Percentiles rank a stretch among this genome's conserved stretches.
phyloP scores from a whole-genome alignment of 2,329 filamentous ascomycete genomes.

The Aspergillus chevalieri region DNA sequence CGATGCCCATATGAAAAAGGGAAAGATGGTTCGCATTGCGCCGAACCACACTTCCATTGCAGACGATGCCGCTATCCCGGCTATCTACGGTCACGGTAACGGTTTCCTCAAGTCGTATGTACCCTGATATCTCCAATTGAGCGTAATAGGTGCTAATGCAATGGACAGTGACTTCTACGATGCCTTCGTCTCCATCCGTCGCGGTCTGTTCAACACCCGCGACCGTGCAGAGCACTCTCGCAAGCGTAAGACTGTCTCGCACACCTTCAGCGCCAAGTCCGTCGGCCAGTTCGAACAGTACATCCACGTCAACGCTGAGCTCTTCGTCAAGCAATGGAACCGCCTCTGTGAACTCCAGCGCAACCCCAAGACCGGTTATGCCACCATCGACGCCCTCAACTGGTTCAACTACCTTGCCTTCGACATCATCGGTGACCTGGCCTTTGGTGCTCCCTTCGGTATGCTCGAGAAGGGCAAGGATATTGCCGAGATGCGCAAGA shows the following conservation, averaged over 20 bases:
- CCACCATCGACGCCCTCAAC: conserved; percentile 64
- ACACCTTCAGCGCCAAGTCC: conserved; percentile 79
- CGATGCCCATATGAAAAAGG: conserved; percentile 65
- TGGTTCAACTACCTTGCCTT: conserved; percentile 72
- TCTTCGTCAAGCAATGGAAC: conserved; percentile 69
- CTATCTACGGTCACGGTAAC: conserved; percentile 74
- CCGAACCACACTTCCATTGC: conserved; percentile 79
- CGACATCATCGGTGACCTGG: conserved; percentile 55
- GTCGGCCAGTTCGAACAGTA: conserved; percentile 83
- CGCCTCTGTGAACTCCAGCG: conserved; percentile 48
- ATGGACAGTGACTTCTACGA: conserved; percentile 74
- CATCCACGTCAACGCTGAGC: conserved; percentile 70
- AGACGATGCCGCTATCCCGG: conserved; percentile 68
- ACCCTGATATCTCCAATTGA: neutral
- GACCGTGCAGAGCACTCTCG: conserved; percentile 74
- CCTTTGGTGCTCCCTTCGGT: conserved; percentile 72
- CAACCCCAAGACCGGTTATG: conserved; percentile 48
- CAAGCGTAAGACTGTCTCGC: conserved; percentile 82
- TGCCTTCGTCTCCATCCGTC: conserved; percentile 78
- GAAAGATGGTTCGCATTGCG: conserved; percentile 74
- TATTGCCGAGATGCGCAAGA: conserved; percentile 64
- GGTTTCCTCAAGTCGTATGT: conserved; percentile 65
- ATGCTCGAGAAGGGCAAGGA: conserved; percentile 75
- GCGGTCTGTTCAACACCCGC: conserved; percentile 84
- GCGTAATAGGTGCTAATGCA: neutral